Conservation (phyloP, 805 yeast species). For the Spathaspora gorwiae region DNA sequence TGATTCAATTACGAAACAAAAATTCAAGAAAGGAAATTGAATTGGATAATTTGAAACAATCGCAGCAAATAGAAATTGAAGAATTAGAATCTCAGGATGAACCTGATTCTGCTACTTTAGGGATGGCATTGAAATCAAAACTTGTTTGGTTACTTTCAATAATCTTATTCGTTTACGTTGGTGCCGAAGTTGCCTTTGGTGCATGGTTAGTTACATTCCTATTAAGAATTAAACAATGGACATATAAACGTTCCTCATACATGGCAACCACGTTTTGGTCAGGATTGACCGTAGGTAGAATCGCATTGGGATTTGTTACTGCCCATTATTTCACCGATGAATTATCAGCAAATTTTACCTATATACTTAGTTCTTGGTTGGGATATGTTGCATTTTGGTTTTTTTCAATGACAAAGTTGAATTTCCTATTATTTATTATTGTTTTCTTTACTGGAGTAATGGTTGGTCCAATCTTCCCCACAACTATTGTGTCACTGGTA, state of each 20-base stretch:
- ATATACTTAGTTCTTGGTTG: conserved; percentile 26
- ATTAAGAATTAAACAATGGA: conserved; percentile 32
- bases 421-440: conserved; percentile 28
- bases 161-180: conserved; percentile 45
- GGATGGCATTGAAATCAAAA: conserved; percentile 30
- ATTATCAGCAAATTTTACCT: conserved; percentile 40
- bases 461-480: conserved; percentile 59
- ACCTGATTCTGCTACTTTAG: conserved; percentile 16
- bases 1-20: conserved; percentile 6
- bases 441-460: conserved; percentile 43
- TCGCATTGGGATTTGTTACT: conserved; percentile 49
- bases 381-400: conserved; percentile 28
- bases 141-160: conserved; percentile 38
- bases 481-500: conserved; percentile 61
- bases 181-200: conserved; percentile 51
- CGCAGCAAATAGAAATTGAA: neutral
- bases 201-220: conserved; percentile 49
- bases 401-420: conserved; percentile 20
- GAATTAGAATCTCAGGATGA: conserved; percentile 9
- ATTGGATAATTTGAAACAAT: conserved; percentile 5
- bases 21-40: conserved; percentile 10
- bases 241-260: conserved; percentile 39
- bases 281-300: conserved; percentile 47
- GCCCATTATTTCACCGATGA: conserved; percentile 45
- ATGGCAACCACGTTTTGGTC: conserved; percentile 51